Evolutionary conservation across 148 eudicot species (phyloP), one percentile per base, ranked within the genome.

Genomic region (Arbutus unedo): DNA sequence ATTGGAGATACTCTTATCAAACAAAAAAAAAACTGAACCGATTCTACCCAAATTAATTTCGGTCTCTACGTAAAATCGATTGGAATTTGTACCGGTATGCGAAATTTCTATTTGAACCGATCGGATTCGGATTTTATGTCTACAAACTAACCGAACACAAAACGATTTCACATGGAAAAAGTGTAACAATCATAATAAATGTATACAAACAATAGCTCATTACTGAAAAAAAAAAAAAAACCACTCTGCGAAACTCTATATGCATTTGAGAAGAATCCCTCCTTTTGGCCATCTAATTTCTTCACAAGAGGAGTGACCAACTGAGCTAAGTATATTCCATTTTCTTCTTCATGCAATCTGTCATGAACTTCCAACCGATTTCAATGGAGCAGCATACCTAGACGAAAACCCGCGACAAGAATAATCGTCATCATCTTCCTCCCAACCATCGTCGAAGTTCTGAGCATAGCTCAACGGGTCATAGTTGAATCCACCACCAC

Each of bases 381-480:
- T 78, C 51, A 21, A 78, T 8, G 66, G 31, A 50, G 76, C 80
- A 78, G 84, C 90, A 74, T 66, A 85, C 74, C 86, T 83, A 23
- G 85, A 85, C 3, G 86, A 78, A 45, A 88, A 88, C 21, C 81
- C 80, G n/a, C 79, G 86, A 2, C 21, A 31, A 7, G 66, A 83
- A 54, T 67, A 49, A 18, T 88, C 90, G 5, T 80, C 82, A 13
- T 85, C 38, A 19, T 79, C 87, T 56, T 77, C 81, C 14, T 82
- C 85, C 57, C 56, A 6, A 13, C 86, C 78, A 5, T 83, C 85
- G 56, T 88, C 86, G 74, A 88, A 88, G 51, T 88, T 88, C 76
- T 79, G 88, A 6, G 90, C 84, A 80, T 88, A 88, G 82, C 90
- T 88, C 8, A 82, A 49, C 15, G 90, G 83, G 56, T 84, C 87